Evolutionary conservation across 768 basidiomycete species (phyloP), one percentile per base, ranked within the genome.

Genomic region (Fomitopsis pulvina): DNA sequence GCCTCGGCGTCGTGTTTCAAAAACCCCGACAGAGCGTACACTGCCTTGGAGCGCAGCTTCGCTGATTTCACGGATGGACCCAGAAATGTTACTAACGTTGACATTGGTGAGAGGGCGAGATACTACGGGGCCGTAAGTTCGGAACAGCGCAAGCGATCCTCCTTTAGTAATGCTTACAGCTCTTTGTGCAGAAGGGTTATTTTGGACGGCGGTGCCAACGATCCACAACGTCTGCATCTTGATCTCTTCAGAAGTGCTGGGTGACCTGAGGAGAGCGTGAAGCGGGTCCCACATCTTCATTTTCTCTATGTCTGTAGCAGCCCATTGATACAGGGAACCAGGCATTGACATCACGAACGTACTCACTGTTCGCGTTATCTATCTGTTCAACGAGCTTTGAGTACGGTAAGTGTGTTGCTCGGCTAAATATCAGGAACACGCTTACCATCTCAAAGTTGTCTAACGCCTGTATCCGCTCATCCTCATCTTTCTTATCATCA

Each of bases 331-430:
- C 18, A 2, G 24, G 6, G 18, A 30, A 30, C 4, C 32, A 11
- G 28, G 4, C 20, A 24, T 1, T 20, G n/a, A 39, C n/a, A n/a
- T n/a, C n/a, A n/a, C n/a, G n/a, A n/a, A n/a, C 7, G 6, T 11
- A 52, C 72, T 47, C 46, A 84, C 92, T 79, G 61, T 92, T 94
- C 0, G 92, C 92, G 63, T 95, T 95, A 59, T 95, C 92, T 47
- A 95, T 90, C 34, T 79, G 79, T 64, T 95, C 90, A 48, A 94
- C 74, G 25, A 94, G 71, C 92, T 93, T n/a, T n/a, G n/a, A n/a
- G n/a, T n/a, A n/a, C n/a, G n/a, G n/a, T n/a, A n/a, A n/a, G n/a
- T n/a, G n/a, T n/a, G n/a, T n/a, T n/a, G n/a, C n/a, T n/a, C n/a
- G n/a, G n/a, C n/a, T n/a, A n/a, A n/a, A n/a, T n/a, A n/a, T n/a